Conservation (phyloP, 306 rosid genomes). For the Comarum palustre region DNA sequence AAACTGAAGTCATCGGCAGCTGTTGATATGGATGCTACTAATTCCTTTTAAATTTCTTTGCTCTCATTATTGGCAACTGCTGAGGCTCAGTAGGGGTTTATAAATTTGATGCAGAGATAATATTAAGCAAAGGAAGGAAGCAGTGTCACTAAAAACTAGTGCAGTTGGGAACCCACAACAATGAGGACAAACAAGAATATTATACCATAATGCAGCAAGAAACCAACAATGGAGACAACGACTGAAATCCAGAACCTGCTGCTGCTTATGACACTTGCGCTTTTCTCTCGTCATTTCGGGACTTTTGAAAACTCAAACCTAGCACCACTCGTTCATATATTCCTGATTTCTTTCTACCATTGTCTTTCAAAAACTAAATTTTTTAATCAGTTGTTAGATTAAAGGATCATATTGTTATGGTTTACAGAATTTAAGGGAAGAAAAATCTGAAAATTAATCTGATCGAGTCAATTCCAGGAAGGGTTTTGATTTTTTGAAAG, state of each 20-base stretch:
- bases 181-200: background rate
- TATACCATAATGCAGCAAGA: background rate
- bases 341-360: background rate
- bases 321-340: background rate
- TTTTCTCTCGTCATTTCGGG: slow-evolving; percentile 13
- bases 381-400: background rate
- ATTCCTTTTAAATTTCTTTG: background rate
- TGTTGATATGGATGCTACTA: background rate
- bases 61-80: background rate
- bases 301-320: background rate
- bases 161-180: background rate
- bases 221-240: background rate
- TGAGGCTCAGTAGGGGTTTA: background rate
- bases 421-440: background rate
- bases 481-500: background rate
- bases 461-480: background rate
- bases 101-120: background rate
- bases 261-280: background rate
- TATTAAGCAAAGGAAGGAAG: background rate
- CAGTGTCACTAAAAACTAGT: background rate
- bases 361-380: background rate
- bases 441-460: background rate
- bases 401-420: background rate
- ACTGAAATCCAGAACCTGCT: slow-evolving; percentile 1
- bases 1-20: background rate